phyloP scores from a whole-genome alignment of 2,329 filamentous ascomycete genomes.

The Alternaria conjuncta region DNA sequence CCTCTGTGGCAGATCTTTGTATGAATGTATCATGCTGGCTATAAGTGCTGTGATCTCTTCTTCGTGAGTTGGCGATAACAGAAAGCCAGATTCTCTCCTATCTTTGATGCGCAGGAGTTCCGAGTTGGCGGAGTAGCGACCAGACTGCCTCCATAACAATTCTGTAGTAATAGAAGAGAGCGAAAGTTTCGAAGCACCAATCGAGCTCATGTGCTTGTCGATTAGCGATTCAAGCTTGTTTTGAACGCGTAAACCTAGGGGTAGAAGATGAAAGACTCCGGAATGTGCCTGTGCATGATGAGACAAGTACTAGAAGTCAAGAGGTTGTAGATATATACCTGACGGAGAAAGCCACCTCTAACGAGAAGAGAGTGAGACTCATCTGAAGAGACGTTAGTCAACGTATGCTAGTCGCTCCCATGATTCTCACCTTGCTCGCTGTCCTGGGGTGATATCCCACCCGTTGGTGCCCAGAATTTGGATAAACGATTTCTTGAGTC shows the following conservation, averaged over 20 bases:
- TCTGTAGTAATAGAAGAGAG: slow-evolving; percentile 87
- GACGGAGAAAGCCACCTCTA: slow-evolving; percentile 55
- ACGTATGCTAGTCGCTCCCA: background rate
- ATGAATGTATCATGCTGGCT: slow-evolving; percentile 74
- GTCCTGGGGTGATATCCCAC: slow-evolving; percentile 65
- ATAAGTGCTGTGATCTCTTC: slow-evolving; percentile 92
- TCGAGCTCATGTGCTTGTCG: slow-evolving; percentile 82
- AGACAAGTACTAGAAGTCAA: slow-evolving; percentile 6
- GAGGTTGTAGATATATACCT: slow-evolving; percentile 30
- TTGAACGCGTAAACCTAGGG: slow-evolving; percentile 84
- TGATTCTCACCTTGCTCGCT: slow-evolving; percentile 51
- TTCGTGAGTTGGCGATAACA: slow-evolving; percentile 92
- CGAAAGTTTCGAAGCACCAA: slow-evolving; percentile 82
- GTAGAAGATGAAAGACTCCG: slow-evolving; percentile 90
- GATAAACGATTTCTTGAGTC: slow-evolving; percentile 70
- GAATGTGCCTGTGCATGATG: slow-evolving; percentile 70
- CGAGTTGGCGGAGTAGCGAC: slow-evolving; percentile 77
- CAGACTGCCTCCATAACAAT: slow-evolving; percentile 80
- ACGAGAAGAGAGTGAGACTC: slow-evolving; percentile 54
- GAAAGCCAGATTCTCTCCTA: slow-evolving; percentile 73
- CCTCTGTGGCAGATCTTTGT: slow-evolving; percentile 83
- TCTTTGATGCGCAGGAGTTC: slow-evolving; percentile 86
- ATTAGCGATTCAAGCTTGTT: slow-evolving; percentile 85
- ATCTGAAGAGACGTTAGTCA: slow-evolving; percentile 27
- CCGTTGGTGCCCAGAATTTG: slow-evolving; percentile 79